Evolutionary conservation across 768 basidiomycete species (phyloP), one percentile per base, ranked within the genome.

Genomic region (Pilatotrama ljubarskyi): DNA sequence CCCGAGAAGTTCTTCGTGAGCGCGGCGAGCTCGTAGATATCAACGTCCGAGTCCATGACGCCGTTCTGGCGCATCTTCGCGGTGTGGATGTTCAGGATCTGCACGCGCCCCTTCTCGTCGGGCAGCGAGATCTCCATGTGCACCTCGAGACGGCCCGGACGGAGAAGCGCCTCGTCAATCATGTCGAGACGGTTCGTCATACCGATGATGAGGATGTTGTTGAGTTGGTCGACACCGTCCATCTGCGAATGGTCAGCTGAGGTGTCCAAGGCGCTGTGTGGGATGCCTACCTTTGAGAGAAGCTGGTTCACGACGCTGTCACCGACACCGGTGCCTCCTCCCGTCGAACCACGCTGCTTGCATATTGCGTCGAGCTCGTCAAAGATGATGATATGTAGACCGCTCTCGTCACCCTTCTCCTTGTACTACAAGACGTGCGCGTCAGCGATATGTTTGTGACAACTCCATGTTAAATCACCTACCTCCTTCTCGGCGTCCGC

Each of bases 81-180:
- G 0, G 97, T 99, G 73, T 99, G 97, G 69, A 99, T 99, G 65
- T 79, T 91, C 60, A 99, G 82, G 67, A 98, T 99, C 75, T 99
- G 97, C 58, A 81, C 78, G 2, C 97, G 91, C 26, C 97, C 97
- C 2, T 88, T 76, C 69, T 94, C 95, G 69, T 98, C 96, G 0
- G 97, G 97, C 0, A 99, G 81, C 2, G 95, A 98, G 62, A 99
- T 98, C 76, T 99, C 97, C 89, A 99, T 97, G 75, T 98, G 97
- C 14, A 98, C 95, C 73, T 99, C 97, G 47, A 99, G 88, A 80
- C 97, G 95, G 42, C 97, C 97, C 0, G 97, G 95, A 68, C 97
- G 95, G 5, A 98, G 82, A 2, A 98, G 83, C 8, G 96, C 97
- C 71, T 99, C 97, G 69, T 99, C 97, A 67, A 99, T 98, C 95